These are phyloP conservation scores for Daldinia caldariorum DNA, from an alignment of 495 filamentous ascomycete genomes.

Conservation along the genomic window DNA sequence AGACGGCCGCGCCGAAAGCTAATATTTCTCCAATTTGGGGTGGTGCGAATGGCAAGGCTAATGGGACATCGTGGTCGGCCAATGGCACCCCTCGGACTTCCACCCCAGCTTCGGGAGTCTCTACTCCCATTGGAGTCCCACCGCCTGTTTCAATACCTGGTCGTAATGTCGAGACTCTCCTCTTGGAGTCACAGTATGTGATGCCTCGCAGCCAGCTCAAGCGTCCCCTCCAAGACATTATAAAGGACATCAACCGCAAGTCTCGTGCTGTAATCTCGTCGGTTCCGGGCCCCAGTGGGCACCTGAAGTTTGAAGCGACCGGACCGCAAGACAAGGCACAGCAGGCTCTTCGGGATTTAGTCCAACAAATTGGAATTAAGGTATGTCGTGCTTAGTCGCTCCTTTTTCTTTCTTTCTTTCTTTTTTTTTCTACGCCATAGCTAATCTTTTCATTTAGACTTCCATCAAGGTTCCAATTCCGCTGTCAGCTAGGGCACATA, in stretches of 20 bases:
- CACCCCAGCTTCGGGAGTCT: conserved; percentile 65
- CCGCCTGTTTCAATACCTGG: conserved; percentile 76
- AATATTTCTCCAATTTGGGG: conserved; percentile 70
- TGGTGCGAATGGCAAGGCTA: conserved; percentile 65
- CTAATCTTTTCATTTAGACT: conserved; percentile 61
- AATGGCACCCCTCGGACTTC: conserved; percentile 64
- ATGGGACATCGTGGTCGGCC: conserved; percentile 63
- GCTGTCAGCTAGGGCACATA: conserved; percentile 78
- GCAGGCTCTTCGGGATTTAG: conserved; percentile 85
- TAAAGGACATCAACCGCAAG: conserved; percentile 86
- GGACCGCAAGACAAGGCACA: conserved; percentile 80
- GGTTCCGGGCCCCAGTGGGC: conserved; percentile 70
- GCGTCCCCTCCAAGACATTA: conserved; percentile 79
- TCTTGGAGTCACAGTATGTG: conserved; percentile 75
- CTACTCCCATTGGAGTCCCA: conserved; percentile 66
- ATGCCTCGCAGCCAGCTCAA: conserved; percentile 78
- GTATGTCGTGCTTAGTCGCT: conserved; percentile 54
- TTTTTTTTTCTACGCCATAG: not conserved
- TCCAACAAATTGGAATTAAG: conserved; percentile 84
- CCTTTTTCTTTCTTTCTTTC: not conserved
- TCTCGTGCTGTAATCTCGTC: conserved; percentile 87
- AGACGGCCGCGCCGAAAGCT: conserved; percentile 65
- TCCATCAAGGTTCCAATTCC: conserved; percentile 80
- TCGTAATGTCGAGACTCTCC: conserved; percentile 77
- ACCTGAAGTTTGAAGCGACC: conserved; percentile 79